These are phyloP conservation scores for Ogataea ganodermae DNA, from an alignment of 805 yeast genomes.

Conservation along the genomic window DNA sequence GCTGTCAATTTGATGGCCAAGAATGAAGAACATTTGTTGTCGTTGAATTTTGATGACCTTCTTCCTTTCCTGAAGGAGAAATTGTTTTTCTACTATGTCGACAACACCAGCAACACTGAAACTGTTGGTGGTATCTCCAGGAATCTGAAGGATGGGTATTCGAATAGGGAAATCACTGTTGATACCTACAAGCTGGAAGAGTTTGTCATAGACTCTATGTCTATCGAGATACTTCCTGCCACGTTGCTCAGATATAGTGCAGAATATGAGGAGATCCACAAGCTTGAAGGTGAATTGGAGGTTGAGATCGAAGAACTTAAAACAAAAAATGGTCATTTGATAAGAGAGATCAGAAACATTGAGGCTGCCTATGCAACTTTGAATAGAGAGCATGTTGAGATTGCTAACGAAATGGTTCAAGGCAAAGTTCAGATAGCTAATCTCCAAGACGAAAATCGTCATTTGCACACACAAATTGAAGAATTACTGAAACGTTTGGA, in stretches of 20 bases:
- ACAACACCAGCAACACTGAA: constrained; percentile 29
- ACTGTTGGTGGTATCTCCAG: constrained; percentile 11
- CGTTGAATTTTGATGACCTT: constrained; percentile 72
- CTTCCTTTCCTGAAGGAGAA: constrained; percentile 77
- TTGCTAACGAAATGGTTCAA: constrained; percentile 85
- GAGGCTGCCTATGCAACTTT: constrained; percentile 69
- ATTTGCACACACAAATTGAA: constrained; percentile 49
- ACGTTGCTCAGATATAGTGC: constrained; percentile 67
- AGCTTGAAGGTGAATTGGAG: constrained; percentile 63
- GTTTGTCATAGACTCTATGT: constrained; percentile 77
- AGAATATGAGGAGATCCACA: constrained; percentile 76
- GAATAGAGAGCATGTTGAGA: constrained; percentile 79
- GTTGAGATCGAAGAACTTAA: constrained; percentile 61
- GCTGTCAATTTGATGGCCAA: constrained; percentile 77
- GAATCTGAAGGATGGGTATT: constrained; percentile 20
- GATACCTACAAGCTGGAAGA: constrained; percentile 63
- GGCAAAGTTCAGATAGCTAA: constrained; percentile 76
- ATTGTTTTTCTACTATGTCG: constrained; percentile 69
- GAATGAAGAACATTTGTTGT: constrained; percentile 60
- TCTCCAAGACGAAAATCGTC: constrained; percentile 71
- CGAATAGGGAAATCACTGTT: constrained; percentile 22
- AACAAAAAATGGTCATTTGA: constrained; percentile 67
- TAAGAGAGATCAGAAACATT: constrained; percentile 69
- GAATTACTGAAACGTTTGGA: constrained; percentile 46
- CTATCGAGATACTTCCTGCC: constrained; percentile 70